Evolutionary conservation across 2,329 filamentous ascomycete genomes (phyloP), one percentile per base, ranked within the genome.

Genomic region (Rachicladosporium sp.): DNA sequence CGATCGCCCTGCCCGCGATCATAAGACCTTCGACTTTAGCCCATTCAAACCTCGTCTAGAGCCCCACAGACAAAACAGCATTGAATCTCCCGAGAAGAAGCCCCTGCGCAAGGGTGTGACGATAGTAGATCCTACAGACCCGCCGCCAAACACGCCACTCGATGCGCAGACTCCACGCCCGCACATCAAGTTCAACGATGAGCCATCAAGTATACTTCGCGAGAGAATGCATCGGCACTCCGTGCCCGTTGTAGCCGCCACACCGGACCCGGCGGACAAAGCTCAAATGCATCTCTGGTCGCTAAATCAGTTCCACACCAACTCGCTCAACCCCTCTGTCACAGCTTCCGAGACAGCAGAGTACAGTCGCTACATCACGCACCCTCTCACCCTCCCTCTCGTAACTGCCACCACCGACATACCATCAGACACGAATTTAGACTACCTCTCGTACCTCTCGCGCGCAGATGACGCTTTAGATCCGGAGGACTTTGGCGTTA

Each of bases 371-470:
- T 98, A 96, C 61, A 78, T 98, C 49, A 77, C 74, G 35, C 91
- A 98, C 54, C 88, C 91, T 2, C 79, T 93, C 41, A 88, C 81
- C 39, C 76, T 98, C 1, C 87, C 89, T 0, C 71, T 98, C 2
- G 85, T 91, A 0, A 48, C 45, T 3, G 23, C 23, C 23, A 82
- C 79, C 4, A 76, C 71, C 31, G 78, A 84, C 43, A 70, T 74
- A 3, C 76, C 78, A 0, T 68, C 71, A 6, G 65, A 68, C 9
- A 61, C 66, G 9, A 72, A 69, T 31, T 55, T 68, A 12, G 86
- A 93, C 48, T 87, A 91, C 52, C 67, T 84, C 43, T 83, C 88
- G 42, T 95, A 93, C 55, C 70, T 91, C 11, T 76, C 80, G 73
- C 68, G 42, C 78, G 76, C 60, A 73, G 80, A 46, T 71, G 74